Evolutionary conservation across 305 asterid genomes (phyloP), one percentile per base, ranked within the genome.

Genomic region (Vinca major): DNA sequence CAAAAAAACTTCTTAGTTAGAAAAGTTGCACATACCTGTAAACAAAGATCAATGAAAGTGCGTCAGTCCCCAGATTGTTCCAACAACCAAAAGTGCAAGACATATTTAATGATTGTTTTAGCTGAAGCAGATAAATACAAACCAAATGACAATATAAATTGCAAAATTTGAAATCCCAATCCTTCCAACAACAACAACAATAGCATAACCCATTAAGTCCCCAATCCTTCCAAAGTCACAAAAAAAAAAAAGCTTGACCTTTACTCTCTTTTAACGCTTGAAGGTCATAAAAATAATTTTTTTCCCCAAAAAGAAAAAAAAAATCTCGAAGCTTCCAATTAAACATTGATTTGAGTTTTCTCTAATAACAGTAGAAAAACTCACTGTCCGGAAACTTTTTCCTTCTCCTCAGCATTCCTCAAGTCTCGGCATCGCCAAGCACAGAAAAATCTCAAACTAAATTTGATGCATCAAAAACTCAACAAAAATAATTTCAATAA

Each of bases 1-100:
- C 58, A 71, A 70, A 57, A 63, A 71, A 79, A 76, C 76, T 64
- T 76, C 74, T 37, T 76, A 57, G 71, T 72, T 69, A 62, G 63
- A 79, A 57, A 72, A 67, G 65, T 68, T 74, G 82, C 82, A 77
- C 80, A 74, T 79, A 72, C 77, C 72, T 68, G 54, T 61, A 51
- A 16, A 47, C 17, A 62, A 60, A 62, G 63, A 54, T 50, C 19
- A 49, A 19, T 5, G 4, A 26, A 53, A 48, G 10, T 10, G 20
- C 1, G 0, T 26, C 33, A 26, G 33, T 26, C 33, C 33, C 33
- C 33, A 0, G 33, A 26, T 26, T 26, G 33, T 26, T 26, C 33
- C 5, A 57, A 65, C 17, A 67, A 16, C 36, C n/a, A 48, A 20
- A 36, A 47, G 26, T 14, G 6, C 4, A 33, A 44, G 40, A 26